Evolutionary conservation across 176 grass and related monocot genomes (phyloP), one percentile per base, ranked within the genome.

Genomic region (Rhynchospora tenuis): DNA sequence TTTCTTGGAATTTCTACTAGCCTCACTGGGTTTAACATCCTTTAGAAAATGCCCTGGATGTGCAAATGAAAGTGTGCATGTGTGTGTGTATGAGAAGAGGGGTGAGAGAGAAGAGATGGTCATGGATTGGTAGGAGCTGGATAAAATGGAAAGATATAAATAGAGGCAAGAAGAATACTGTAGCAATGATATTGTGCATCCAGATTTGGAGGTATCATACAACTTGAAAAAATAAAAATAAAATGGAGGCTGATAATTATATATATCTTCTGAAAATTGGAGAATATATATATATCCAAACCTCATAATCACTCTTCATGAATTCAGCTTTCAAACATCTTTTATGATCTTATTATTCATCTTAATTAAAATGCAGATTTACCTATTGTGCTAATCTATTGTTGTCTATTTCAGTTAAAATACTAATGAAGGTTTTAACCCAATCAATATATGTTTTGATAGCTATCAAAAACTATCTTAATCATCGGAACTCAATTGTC

Each of bases 1-100:
- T 61, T 91, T 88, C 63, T 91, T 82, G 91, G 85, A 33, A 91
- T 89, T 85, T 93, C 89, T 19, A 59, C 81, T 44, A 93, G 84
- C 84, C 66, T 91, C 4, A 86, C 65, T 17, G 89, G 59, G 47
- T 84, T 63, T 85, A 82, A 84, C 88, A 88, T 92, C 38, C 78
- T 93, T 71, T 29, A 76, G 42, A 1, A 27, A 26, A 64, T 47
- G 60, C 9, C 13, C 50, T 83, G 28, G 46, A 60, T 46, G 60
- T 58, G 47, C 76, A 44, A 47, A 10, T 19, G 59, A 11, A 13
- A 64, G 29, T 29, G 15, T 66, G 13, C 46, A 28, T 23, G 79
- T 22, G 79, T 15, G 54, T 7, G 59, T 5, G 60, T 19, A 44
- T 19, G 64, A 59, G 63, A 69, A 5, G 28, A 45, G 26, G 19